These are phyloP conservation scores for Cruciata laevipes DNA, from an alignment of 257 asterid species.

Conservation along the genomic window DNA sequence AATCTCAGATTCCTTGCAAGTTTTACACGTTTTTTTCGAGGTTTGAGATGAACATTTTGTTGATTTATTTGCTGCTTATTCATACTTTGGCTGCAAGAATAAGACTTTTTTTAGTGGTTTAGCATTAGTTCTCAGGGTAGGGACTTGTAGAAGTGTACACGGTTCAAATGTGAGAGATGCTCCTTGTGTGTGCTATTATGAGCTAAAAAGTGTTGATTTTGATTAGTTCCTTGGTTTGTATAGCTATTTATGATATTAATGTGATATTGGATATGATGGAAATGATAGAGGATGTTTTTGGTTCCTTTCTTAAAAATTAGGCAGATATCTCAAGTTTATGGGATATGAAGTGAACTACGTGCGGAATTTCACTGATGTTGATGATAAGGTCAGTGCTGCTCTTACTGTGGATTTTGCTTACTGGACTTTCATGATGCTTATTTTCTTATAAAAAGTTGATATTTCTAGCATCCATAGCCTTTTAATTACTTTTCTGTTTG, in stretches of 20 bases:
- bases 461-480: no score
- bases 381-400: slow-evolving; percentile 65
- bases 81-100: not conserved
- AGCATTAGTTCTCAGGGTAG: not conserved
- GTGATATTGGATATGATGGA: not conserved
- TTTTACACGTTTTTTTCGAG: not conserved
- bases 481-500: no score
- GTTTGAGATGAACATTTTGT: not conserved
- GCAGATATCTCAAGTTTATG: slow-evolving; percentile 86
- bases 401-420: not conserved
- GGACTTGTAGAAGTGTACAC: not conserved
- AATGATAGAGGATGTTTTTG: slow-evolving; percentile 26
- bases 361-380: slow-evolving; percentile 96
- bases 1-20: not conserved
- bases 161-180: not conserved
- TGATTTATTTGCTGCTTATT: no score
- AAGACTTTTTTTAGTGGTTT: not conserved
- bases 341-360: slow-evolving; percentile 89
- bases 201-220: not conserved
- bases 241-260: not conserved
- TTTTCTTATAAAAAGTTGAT: not conserved
- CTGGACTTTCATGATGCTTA: not conserved
- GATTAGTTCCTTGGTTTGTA: not conserved
- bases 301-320: slow-evolving; percentile 35
- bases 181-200: not conserved